Evolutionary conservation across 1,139 yeast species (phyloP).

Genomic region (Hanseniaspora uvarum): DNA sequence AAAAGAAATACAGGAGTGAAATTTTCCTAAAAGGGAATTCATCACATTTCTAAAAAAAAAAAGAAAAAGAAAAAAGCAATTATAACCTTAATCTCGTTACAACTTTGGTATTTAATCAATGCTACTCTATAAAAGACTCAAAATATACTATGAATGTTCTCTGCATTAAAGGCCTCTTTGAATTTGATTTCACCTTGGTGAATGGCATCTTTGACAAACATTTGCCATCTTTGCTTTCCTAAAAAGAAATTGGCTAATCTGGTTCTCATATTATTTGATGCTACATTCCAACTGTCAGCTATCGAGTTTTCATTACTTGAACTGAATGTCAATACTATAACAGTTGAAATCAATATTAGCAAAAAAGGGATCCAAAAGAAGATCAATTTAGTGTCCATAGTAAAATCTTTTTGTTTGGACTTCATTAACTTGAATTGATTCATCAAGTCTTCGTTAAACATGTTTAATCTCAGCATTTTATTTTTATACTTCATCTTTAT

Average conservation of each 20-base stretch:
- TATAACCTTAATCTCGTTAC: neutral
- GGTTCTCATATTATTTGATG: constrained; percentile 43
- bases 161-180: constrained; percentile 16
- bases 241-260: constrained; percentile 52
- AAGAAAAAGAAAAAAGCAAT: neutral
- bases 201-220: constrained; percentile 38
- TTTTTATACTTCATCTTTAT: constrained; percentile 22
- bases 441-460: constrained; percentile 42
- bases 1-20: neutral
- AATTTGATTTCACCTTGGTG: constrained; percentile 32
- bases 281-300: constrained; percentile 27
- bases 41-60: neutral
- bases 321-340: constrained; percentile 47
- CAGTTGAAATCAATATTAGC: constrained; percentile 42
- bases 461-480: constrained; percentile 28
- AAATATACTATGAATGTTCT: constrained; percentile 7
- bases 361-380: constrained; percentile 81
- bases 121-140: neutral
- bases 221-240: constrained; percentile 59
- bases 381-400: constrained; percentile 73
- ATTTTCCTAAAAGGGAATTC: constrained; percentile 1
- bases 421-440: constrained; percentile 43
- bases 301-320: constrained; percentile 29
- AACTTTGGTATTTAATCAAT: constrained; percentile 2
- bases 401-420: constrained; percentile 44